These are phyloP conservation scores for Aschersonia sp. DNA, from an alignment of 2,329 filamentous ascomycete species.

Conservation along the genomic window DNA sequence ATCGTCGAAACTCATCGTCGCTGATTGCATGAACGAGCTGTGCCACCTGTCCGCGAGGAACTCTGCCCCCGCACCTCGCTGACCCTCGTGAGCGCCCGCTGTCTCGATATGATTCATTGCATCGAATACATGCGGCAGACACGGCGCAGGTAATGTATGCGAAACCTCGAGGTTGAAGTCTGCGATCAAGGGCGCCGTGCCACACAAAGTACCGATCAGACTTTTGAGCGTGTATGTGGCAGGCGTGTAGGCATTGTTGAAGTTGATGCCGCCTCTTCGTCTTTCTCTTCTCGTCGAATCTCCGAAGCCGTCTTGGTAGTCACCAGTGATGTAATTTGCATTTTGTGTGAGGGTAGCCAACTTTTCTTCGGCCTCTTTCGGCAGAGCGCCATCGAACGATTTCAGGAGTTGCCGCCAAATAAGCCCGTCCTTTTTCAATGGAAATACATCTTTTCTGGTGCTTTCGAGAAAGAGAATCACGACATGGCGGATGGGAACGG, in stretches of 20 bases:
- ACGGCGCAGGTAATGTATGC: constrained; percentile 28
- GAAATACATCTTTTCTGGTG: constrained; percentile 29
- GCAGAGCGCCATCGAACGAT: constrained; percentile 17
- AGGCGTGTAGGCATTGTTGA: constrained; percentile 24
- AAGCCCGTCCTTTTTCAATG: constrained; percentile 23
- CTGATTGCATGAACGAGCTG: constrained; percentile 17
- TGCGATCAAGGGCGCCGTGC: constrained; percentile 23
- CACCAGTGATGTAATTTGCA: constrained; percentile 19
- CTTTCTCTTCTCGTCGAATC: constrained; percentile 7
- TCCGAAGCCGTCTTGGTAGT: constrained; percentile 19
- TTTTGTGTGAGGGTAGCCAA: constrained; percentile 15
- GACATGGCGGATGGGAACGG: constrained; percentile 22
- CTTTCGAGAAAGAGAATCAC: constrained; percentile 29
- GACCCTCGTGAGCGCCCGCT: constrained; percentile 2
- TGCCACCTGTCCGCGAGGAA: constrained; percentile 15
- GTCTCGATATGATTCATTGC: constrained; percentile 13
- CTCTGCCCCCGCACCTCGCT: constrained; percentile 2
- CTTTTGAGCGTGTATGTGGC: constrained; percentile 30
- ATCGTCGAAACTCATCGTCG: constrained; percentile 16
- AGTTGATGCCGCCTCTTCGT: constrained; percentile 22
- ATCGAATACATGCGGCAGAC: constrained; percentile 24
- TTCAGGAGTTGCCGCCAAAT: constrained; percentile 19
- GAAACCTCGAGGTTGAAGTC: constrained; percentile 27
- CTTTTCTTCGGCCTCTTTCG: constrained; percentile 14
- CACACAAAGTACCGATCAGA: constrained; percentile 24